These are phyloP conservation scores for Colletotrichum sp. DNA, from an alignment of 2,329 filamentous ascomycete genomes.

Conservation along the genomic window DNA sequence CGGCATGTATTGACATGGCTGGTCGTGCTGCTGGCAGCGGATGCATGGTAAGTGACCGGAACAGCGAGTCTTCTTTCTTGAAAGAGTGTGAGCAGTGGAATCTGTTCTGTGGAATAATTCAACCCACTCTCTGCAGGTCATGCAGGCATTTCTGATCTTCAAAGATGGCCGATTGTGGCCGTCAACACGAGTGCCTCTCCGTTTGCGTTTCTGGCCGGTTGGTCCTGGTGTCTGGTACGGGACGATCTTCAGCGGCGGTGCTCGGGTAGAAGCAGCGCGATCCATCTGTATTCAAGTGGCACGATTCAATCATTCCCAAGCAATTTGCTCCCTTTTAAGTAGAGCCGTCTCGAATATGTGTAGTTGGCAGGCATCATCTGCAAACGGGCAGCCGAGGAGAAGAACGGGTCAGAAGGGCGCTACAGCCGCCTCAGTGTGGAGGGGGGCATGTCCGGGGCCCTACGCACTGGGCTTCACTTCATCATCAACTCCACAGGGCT, in stretches of 20 bases:
- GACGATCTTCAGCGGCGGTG: background rate
- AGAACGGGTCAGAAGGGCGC: background rate
- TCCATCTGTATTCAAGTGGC: background rate
- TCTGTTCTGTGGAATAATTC: background rate
- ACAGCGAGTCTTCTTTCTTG: background rate
- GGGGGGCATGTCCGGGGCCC: background rate
- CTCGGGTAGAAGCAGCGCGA: background rate
- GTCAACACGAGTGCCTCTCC: background rate
- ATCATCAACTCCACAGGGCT: background rate
- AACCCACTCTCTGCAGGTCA: background rate
- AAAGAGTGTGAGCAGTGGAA: fast-evolving
- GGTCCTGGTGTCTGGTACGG: background rate
- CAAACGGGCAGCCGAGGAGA: background rate
- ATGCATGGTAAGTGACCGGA: background rate
- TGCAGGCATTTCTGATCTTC: background rate
- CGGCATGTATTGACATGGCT: background rate
- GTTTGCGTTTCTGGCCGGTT: background rate
- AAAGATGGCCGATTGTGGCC: background rate
- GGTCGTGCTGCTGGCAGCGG: background rate
- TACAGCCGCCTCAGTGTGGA: background rate
- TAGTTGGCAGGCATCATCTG: background rate
- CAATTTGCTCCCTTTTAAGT: background rate
- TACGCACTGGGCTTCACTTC: background rate
- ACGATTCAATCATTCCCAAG: fast-evolving
- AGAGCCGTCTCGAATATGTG: background rate